phyloP scores from a whole-genome alignment of 768 basidiomycete species.

The Termitomyces sp. region DNA sequence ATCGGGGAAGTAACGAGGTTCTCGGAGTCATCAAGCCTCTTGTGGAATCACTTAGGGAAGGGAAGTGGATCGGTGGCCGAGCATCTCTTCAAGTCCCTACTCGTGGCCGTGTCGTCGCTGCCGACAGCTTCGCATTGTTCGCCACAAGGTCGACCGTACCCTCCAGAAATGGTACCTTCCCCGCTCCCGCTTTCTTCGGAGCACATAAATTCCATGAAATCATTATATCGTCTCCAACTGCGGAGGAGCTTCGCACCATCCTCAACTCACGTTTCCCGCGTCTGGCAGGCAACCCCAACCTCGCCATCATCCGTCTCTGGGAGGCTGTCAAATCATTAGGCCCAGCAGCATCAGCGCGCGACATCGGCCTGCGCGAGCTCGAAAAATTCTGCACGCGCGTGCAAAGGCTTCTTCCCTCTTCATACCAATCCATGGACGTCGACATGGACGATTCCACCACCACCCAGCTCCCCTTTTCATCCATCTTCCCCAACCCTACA shows the following conservation, averaged over 20 bases:
- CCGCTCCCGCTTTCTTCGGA: constrained; percentile 74
- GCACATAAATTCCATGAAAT: constrained; percentile 83
- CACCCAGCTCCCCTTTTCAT: constrained; percentile 30
- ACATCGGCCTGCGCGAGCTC: constrained; percentile 76
- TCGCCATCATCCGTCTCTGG: constrained; percentile 71
- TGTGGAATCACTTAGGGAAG: constrained; percentile 65
- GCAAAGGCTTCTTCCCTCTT: constrained; percentile 54
- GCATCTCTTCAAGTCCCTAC: constrained; percentile 73
- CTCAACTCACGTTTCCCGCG: constrained; percentile 64
- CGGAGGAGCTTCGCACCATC: constrained; percentile 69
- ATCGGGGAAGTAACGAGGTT: constrained; percentile 86
- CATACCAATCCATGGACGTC: constrained; percentile 42
- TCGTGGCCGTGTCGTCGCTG: constrained; percentile 71
- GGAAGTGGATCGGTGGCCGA: constrained; percentile 74
- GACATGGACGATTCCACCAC: constrained; percentile 24
- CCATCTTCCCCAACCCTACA: constrained; percentile 65
- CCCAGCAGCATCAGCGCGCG: constrained; percentile 49
- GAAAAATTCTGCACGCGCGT: constrained; percentile 82
- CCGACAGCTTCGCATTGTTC: constrained; percentile 81
- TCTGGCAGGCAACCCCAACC: constrained; percentile 48
- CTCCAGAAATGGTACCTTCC: constrained; percentile 46
- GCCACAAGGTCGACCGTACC: constrained; percentile 75
- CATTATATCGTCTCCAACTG: constrained; percentile 55
- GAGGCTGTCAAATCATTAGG: constrained; percentile 51
- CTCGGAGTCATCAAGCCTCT: constrained; percentile 85